Base-by-base conservation (phyloP, 108 stramenopile genomes). In the Thalassiosira profunda region DNA sequence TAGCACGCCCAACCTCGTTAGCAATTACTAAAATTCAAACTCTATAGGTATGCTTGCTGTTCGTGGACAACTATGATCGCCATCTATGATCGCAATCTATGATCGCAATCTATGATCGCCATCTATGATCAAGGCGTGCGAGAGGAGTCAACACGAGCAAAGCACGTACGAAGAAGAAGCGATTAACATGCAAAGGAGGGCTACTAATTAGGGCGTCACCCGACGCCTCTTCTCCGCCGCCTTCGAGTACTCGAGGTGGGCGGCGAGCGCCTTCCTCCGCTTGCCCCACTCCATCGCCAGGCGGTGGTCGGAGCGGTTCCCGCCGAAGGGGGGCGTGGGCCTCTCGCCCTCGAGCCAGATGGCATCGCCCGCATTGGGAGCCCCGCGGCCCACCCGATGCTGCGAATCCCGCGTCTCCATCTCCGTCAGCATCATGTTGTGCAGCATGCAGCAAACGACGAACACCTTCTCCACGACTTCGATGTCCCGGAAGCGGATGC, bases 381-480 rank as follows among this genome's bases (percentile, higher is more conserved):
- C 14, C 10, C 38, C 38, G 11, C 38, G 38, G 11, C 38, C 47
- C 15, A n/a, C 47, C 8, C 7, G 47, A 20, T n/a, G n/a, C 18
- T 48, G 8, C 18, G 47, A 14, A 14, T 48, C 55, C 2, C 55
- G 1, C 2, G 55, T 31, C 55, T 56, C 31, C 55, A 56, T 56
- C 30, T 56, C 29, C 2, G 55, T 18, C 31, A 64, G 34, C 63
- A 72, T 54, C 59, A 62, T 54, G 52, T 72, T 72, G 42, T 72
- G 70, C 2, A 72, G 48, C 0, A 72, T 59, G 35, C 70, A 62
- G 41, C 70, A 72, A 40, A 34, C 60, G 15, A 15, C 12, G 18
- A 73, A 72, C 1, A 68, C 24, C 23, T 68, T 56, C 23, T 68
- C 55, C 7, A 24, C 14, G 12, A 40, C 21, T 7, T 21, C 6